These are phyloP conservation scores for Aspergillus sp. DNA, from an alignment of 2,329 filamentous ascomycete species.

Conservation along the genomic window DNA sequence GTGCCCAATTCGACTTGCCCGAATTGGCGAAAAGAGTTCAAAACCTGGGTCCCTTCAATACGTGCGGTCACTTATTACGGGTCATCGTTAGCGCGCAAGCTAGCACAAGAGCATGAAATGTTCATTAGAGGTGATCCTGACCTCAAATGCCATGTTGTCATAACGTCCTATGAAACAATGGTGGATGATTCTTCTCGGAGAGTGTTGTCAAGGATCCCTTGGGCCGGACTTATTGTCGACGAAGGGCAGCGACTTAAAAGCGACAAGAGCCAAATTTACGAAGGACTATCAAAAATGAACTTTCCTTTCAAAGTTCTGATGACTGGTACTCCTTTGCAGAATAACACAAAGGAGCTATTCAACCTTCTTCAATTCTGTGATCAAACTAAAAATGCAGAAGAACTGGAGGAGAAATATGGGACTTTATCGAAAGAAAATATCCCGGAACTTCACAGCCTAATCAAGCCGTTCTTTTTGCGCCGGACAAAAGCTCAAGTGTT, in stretches of 20 bases:
- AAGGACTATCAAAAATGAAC: slow-evolving; percentile 68
- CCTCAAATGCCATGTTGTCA: slow-evolving; percentile 84
- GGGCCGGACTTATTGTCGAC: slow-evolving; percentile 87
- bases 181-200: slow-evolving; percentile 66
- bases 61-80: slow-evolving; percentile 94
- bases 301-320: slow-evolving; percentile 83
- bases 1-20: slow-evolving; percentile 93
- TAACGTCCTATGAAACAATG: slow-evolving; percentile 92
- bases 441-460: slow-evolving; percentile 75
- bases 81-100: slow-evolving; percentile 68
- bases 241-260: slow-evolving; percentile 96
- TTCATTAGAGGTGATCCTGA: slow-evolving; percentile 65
- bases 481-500: slow-evolving; percentile 89
- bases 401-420: slow-evolving; percentile 72
- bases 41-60: slow-evolving; percentile 83
- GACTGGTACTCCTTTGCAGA: slow-evolving; percentile 76
- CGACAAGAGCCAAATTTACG: slow-evolving; percentile 80
- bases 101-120: slow-evolving; percentile 80
- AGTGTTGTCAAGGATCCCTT: slow-evolving; percentile 70
- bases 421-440: slow-evolving; percentile 83
- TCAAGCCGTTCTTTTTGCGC: slow-evolving; percentile 69
- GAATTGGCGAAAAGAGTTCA: slow-evolving; percentile 97
- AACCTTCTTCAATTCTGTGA: slow-evolving; percentile 96
- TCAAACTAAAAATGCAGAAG: slow-evolving; percentile 64
- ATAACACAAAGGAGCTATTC: slow-evolving; percentile 92